Conservation (phyloP, 345 rosid genomes). For the Rhodomyrtus tomentosa region DNA sequence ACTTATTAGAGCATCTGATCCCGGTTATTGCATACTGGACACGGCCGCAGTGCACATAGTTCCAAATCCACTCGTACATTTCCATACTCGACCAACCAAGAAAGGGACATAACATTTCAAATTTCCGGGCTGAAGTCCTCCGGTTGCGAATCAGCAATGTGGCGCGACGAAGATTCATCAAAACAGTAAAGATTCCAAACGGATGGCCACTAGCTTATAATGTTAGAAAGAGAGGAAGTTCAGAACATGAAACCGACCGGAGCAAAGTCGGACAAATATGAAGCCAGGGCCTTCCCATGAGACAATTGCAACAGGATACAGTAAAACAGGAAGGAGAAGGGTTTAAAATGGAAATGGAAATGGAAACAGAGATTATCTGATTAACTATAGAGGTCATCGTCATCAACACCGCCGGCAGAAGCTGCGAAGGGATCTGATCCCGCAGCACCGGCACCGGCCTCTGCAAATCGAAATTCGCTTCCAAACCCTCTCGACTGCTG, state of each 20-base stretch:
- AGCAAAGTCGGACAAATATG: not conserved
- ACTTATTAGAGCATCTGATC: no score
- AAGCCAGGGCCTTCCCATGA: not conserved
- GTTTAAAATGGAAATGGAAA: not conserved
- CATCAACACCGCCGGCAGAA: constrained; percentile 57
- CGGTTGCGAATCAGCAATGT: no score
- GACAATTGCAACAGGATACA: not conserved
- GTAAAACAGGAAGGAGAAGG: not conserved
- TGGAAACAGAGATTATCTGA: not conserved
- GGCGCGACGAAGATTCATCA: not conserved
- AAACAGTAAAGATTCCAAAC: not conserved
- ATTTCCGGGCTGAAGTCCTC: no score
- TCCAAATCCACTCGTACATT: not conserved
- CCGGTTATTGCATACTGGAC: not conserved
- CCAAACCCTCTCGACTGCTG: constrained; percentile 95
- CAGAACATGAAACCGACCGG: not conserved
- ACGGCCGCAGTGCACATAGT: not conserved
- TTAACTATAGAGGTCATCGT: constrained; percentile 70
- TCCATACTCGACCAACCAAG: not conserved
- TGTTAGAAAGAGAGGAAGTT: not conserved
- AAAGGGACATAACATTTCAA: no score
- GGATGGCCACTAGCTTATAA: not conserved
- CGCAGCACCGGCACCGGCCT: constrained; percentile 22
- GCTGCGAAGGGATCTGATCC: constrained; percentile 66
- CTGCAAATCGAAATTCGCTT: constrained; percentile 63